These are phyloP conservation scores for Sphagnum tenellum DNA, from an alignment of 225 moss, liverwort and hornwort genomes.

Conservation along the genomic window DNA sequence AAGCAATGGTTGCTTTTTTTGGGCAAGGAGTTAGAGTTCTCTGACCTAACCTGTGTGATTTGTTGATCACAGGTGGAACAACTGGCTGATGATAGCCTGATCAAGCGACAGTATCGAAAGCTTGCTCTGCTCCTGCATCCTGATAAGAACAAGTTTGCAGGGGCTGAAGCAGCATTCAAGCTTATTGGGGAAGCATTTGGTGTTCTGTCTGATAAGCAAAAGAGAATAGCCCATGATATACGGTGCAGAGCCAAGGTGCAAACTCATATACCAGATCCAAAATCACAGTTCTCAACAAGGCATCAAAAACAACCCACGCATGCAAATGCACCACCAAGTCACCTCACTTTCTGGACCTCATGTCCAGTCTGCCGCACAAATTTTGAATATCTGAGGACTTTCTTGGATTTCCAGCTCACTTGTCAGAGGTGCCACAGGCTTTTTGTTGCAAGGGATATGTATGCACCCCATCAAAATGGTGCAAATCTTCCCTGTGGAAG, in stretches of 20 bases:
- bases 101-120: constrained; percentile 87
- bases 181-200: constrained; percentile 82
- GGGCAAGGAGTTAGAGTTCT: no score
- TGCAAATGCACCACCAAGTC: constrained; percentile 12
- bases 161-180: constrained; percentile 93
- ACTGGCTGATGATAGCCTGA: constrained; percentile 60
- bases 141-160: constrained; percentile 82
- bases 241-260: constrained; percentile 36
- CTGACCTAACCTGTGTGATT: no score
- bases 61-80: constrained; percentile 49
- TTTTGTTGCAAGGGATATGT: constrained; percentile 64
- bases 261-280: constrained; percentile 18
- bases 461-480: constrained; percentile 17
- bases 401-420: constrained; percentile 51
- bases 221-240: constrained; percentile 61
- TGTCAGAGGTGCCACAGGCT: constrained; percentile 68
- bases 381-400: constrained; percentile 70
- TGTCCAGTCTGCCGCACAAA: constrained; percentile 76
- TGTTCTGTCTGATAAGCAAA: constrained; percentile 63
- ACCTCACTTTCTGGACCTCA: constrained; percentile 65
- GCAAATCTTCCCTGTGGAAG: constrained; percentile 8
- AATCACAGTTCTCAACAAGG: constrained; percentile 13
- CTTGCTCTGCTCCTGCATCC: constrained; percentile 83
- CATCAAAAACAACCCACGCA: constrained; percentile 11
- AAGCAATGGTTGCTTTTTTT: no score